Evolutionary conservation across 495 filamentous ascomycete species (phyloP).

Genomic region (Pyronema domesticum): DNA sequence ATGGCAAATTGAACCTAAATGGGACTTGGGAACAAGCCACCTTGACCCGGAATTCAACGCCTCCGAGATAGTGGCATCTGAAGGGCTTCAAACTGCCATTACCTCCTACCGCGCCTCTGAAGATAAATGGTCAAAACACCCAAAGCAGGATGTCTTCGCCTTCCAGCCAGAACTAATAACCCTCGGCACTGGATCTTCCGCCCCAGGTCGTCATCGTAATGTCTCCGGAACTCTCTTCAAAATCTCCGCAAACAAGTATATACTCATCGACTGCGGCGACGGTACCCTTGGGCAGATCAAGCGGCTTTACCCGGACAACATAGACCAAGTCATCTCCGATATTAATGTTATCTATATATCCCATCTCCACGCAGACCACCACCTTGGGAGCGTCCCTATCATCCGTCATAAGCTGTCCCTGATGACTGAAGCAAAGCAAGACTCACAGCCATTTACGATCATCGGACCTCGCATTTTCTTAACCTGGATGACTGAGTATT

Average conservation of each 20-base stretch:
- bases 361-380: slow-evolving; percentile 91
- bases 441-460: background rate
- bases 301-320: slow-evolving; percentile 44
- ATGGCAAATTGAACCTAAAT: slow-evolving; percentile 48
- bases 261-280: slow-evolving; percentile 82
- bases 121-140: slow-evolving; percentile 14
- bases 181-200: slow-evolving; percentile 75
- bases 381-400: slow-evolving; percentile 64
- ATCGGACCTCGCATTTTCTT: slow-evolving; percentile 30
- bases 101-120: slow-evolving; percentile 30
- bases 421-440: background rate
- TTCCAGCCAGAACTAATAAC: slow-evolving; percentile 64
- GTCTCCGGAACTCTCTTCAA: slow-evolving; percentile 67
- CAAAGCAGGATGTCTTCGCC: slow-evolving; percentile 35
- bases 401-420: slow-evolving; percentile 35
- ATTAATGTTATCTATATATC: slow-evolving; percentile 82
- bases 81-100: slow-evolving; percentile 27
- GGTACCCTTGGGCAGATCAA: slow-evolving; percentile 77
- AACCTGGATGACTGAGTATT: slow-evolving; percentile 62
- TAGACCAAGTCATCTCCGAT: slow-evolving; percentile 50
- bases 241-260: slow-evolving; percentile 64
- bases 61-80: slow-evolving; percentile 27
- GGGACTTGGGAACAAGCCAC: slow-evolving; percentile 27
- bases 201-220: slow-evolving; percentile 86
- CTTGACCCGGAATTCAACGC: slow-evolving; percentile 39